phyloP scores from a whole-genome alignment of 495 filamentous ascomycete genomes.

The Staphylotrichum tortipilum region DNA sequence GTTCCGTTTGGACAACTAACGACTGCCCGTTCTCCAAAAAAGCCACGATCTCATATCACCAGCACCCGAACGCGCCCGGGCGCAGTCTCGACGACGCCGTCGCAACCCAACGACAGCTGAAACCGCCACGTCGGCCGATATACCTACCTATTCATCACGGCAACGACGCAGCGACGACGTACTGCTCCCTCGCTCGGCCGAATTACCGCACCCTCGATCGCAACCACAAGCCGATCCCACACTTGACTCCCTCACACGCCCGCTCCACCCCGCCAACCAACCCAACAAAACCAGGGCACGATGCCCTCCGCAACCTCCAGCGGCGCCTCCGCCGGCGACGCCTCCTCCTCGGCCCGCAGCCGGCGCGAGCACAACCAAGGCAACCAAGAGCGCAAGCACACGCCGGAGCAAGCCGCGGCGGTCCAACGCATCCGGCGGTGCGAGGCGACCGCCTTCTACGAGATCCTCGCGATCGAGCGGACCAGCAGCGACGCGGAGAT shows the following conservation, averaged over 20 bases:
- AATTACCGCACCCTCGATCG: background rate
- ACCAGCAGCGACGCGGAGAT: conserved; percentile 70
- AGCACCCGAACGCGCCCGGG: too few species aligned
- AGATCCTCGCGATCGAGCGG: conserved; percentile 60
- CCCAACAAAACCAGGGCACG: conserved; percentile 2
- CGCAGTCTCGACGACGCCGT: too few species aligned
- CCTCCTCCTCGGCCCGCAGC: conserved; percentile 51
- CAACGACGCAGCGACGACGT: too few species aligned
- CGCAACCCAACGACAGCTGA: too few species aligned
- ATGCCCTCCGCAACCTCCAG: conserved; percentile 76
- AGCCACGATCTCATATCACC: too few species aligned
- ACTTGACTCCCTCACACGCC: too few species aligned
- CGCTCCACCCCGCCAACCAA: background rate
- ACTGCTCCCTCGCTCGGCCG: too few species aligned
- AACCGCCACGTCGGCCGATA: too few species aligned
- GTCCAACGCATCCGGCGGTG: conserved; percentile 82
- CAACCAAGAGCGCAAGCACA: conserved; percentile 83
- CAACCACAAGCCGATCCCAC: too few species aligned
- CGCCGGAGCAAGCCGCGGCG: conserved; percentile 78
- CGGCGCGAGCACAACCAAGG: conserved; percentile 82
- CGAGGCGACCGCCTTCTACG: conserved; percentile 79
- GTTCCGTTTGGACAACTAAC: too few species aligned
- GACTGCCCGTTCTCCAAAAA: too few species aligned
- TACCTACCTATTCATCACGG: too few species aligned
- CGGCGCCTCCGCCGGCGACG: conserved; percentile 48